These are phyloP conservation scores for Aureobasidium sp. DNA, from an alignment of 2,329 filamentous ascomycete species.

Conservation along the genomic window DNA sequence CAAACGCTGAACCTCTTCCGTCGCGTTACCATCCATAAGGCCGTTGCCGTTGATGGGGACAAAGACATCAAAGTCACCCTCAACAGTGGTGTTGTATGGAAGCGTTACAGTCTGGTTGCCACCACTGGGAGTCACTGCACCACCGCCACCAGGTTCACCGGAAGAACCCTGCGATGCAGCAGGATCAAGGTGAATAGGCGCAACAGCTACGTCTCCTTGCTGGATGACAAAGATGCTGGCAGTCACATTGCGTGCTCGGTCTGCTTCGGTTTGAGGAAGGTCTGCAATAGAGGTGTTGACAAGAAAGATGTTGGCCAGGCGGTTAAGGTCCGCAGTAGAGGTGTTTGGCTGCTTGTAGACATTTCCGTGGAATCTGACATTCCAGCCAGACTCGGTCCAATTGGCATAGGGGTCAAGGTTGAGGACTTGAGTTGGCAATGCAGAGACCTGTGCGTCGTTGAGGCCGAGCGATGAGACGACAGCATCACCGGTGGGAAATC, in stretches of 20 bases:
- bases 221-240: slow-evolving; percentile 69
- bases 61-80: slow-evolving; percentile 70
- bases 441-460: slow-evolving; percentile 50
- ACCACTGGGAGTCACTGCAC: slow-evolving; percentile 47
- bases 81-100: slow-evolving; percentile 57
- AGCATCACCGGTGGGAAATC: slow-evolving; percentile 48
- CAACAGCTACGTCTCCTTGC: slow-evolving; percentile 56
- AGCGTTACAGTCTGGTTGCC: slow-evolving; percentile 57
- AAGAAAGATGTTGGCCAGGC: slow-evolving; percentile 64
- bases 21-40: slow-evolving; percentile 58
- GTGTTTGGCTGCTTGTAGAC: slow-evolving; percentile 74
- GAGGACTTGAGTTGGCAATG: slow-evolving; percentile 61
- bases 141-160: slow-evolving; percentile 42
- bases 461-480: slow-evolving; percentile 51
- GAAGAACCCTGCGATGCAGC: slow-evolving; percentile 50
- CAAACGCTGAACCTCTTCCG: slow-evolving; percentile 57
- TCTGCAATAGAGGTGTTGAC: slow-evolving; percentile 56
- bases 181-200: slow-evolving; percentile 54
- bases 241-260: slow-evolving; percentile 67
- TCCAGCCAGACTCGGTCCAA: slow-evolving; percentile 72
- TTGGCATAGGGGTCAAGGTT: slow-evolving; percentile 65
- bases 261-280: slow-evolving; percentile 53
- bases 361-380: slow-evolving; percentile 68
- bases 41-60: slow-evolving; percentile 56
- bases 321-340: slow-evolving; percentile 56